phyloP scores from a whole-genome alignment of 352 stramenopile genomes.

The Pythium coloratum region DNA sequence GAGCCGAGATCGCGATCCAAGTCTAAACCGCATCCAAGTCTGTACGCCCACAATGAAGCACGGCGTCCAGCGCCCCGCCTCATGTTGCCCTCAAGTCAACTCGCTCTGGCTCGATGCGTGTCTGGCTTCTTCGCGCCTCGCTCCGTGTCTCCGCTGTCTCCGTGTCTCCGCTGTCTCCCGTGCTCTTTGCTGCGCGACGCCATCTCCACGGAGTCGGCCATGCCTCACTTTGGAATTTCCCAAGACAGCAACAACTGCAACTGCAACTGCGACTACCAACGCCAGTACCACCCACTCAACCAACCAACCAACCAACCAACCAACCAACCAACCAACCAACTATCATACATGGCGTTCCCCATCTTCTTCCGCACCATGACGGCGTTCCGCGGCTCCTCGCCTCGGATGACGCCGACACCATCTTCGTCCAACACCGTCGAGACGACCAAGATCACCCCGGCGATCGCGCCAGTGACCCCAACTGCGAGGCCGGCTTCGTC shows the following conservation, averaged over 20 bases:
- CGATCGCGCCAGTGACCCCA: neutral
- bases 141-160: neutral
- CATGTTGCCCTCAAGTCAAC: neutral
- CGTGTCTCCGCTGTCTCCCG: neutral
- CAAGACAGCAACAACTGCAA: neutral
- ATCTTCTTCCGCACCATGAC: slow-evolving; percentile 6
- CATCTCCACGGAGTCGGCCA: too few species aligned
- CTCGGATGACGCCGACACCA: neutral
- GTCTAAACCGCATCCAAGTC: neutral
- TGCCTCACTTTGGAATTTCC: neutral
- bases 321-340: neutral
- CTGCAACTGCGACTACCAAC: neutral
- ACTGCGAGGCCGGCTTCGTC: neutral
- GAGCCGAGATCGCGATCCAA: neutral
- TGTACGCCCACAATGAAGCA: neutral
- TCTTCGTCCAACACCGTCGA: neutral
- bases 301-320: too few species aligned
- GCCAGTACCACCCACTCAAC: too few species aligned
- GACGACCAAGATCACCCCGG: neutral
- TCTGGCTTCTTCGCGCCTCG: neutral
- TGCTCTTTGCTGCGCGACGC: too few species aligned
- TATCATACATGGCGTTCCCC: neutral
- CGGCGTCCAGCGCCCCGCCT: neutral
- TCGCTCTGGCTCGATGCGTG: neutral
- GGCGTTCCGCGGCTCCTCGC: neutral